Evolutionary conservation across 176 grass and related monocot genomes (phyloP), one percentile per base, ranked within the genome.

Genomic region (Oryza meridionalis): DNA sequence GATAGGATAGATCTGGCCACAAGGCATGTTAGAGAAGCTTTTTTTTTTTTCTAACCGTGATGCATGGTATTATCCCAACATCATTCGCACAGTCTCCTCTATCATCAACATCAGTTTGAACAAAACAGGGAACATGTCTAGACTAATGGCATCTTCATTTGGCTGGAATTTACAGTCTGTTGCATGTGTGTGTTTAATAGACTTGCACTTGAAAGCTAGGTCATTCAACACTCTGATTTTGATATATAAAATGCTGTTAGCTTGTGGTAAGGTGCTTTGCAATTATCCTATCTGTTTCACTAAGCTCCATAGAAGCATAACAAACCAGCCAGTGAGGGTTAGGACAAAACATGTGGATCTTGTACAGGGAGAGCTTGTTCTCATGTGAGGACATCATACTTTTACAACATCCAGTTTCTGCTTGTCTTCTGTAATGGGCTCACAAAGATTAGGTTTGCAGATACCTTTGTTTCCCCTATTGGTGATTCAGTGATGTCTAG

Each of bases 91-190:
- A 21, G 51, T 21, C 51, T 21, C 51, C 17, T 58, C 51, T 58
- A 8, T 21, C 17, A 8, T 21, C 17, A 69, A 15, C 64, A 69
- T 80, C 77, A 51, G 44, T 17, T 50, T 83, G 69, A 74, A 47
- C 70, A 83, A 74, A 46, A 82, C 55, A 73, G 31, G 11, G 31
- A 63, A 44, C 51, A 38, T 29, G 67, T 79, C 50, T 21, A 75
- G 75, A 10, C 24, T 58, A 15, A 21, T 45, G 68, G 5, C 7
- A 53, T 65, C 2, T 71, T 40, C 55, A 51, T 70, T 72, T 58
- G 53, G 53, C 53, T 55, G 46, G 46, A 49, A 49, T 49, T 49
- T 49, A 49, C 46, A 49, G 13, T 49, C 11, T 47, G 26, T 73
- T 84, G 31, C 67, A 13, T 88, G 53, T 73, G 65, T 32, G 78